A percentile compares a stretch with the other conserved stretches of the same genome.
Conservation (phyloP, 306 rosid genomes). For the Ochetophila trinervis region DNA sequence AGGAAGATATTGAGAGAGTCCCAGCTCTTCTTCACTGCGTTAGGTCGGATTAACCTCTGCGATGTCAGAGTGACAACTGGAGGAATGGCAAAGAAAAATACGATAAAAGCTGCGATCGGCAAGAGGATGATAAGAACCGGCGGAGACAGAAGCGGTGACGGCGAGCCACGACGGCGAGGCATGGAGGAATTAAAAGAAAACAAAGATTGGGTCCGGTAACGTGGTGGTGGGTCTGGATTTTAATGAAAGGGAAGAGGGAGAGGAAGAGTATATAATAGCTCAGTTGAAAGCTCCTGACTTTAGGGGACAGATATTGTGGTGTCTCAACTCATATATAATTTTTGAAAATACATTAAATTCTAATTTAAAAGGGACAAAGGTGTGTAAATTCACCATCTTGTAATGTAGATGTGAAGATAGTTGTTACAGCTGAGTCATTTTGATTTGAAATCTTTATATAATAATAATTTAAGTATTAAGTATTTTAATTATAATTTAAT, state of each 20-base stretch:
- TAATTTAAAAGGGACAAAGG: too few species aligned
- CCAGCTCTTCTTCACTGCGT: constrained; percentile 64
- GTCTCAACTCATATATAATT: background rate
- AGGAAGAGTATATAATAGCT: background rate
- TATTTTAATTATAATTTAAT: background rate
- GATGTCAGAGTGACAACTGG: constrained; percentile 54
- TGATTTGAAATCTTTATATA: too few species aligned
- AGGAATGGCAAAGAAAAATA: constrained; percentile 60
- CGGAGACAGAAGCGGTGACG: constrained; percentile 49
- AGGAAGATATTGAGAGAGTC: constrained; percentile 67
- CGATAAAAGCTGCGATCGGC: constrained; percentile 41
- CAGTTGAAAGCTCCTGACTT: background rate
- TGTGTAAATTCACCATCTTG: too few species aligned
- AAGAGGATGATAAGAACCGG: constrained; percentile 67
- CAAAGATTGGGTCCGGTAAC: constrained; percentile 17
- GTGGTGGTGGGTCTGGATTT: constrained; percentile 27
- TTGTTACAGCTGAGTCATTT: too few species aligned
- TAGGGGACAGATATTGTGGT: constrained; percentile 12
- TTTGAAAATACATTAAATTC: too few species aligned
- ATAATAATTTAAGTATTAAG: background rate
- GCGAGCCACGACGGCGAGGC: constrained; percentile 44
- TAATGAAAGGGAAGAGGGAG: too few species aligned
- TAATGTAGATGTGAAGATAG: too few species aligned
- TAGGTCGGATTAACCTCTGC: constrained; percentile 39
- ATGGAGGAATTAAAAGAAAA: constrained; percentile 31